These are phyloP conservation scores for Ophidiomyces ophidiicola DNA, from an alignment of 2,329 filamentous ascomycete genomes.

Conservation along the genomic window DNA sequence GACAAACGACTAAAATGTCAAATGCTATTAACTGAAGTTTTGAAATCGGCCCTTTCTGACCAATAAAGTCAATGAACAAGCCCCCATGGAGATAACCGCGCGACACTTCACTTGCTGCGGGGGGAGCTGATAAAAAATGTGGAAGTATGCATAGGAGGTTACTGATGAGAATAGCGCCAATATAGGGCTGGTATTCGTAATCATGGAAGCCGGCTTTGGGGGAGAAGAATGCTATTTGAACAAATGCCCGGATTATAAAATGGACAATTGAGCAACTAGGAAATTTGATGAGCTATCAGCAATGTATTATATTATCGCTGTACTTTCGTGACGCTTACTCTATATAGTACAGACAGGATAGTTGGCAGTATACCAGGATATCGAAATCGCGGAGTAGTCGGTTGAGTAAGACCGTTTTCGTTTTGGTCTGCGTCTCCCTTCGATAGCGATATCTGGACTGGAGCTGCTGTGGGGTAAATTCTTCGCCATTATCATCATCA, in stretches of 20 bases:
- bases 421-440: constrained; percentile 28
- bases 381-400: constrained; percentile 47
- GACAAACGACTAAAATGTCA: constrained; percentile 42
- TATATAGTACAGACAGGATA: constrained; percentile 51
- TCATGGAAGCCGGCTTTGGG: constrained; percentile 44
- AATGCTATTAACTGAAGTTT: constrained; percentile 41
- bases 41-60: constrained; percentile 46
- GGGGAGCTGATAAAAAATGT: constrained; percentile 43
- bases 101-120: constrained; percentile 40
- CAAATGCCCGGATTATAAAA: constrained; percentile 42
- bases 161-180: constrained; percentile 42
- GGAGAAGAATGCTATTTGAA: constrained; percentile 48
- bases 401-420: constrained; percentile 40
- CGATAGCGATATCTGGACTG: constrained; percentile 1
- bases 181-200: constrained; percentile 41
- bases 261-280: constrained; percentile 46
- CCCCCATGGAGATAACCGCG: constrained; percentile 50
- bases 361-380: constrained; percentile 48
- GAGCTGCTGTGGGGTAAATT: neutral
- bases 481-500: constrained; percentile 11
- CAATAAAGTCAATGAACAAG: constrained; percentile 53
- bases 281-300: constrained; percentile 10
- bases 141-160: constrained; percentile 46
- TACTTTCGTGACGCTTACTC: constrained; percentile 37
- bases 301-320: neutral